Base-by-base conservation (phyloP, 768 basidiomycete genomes). In the Panellus pusillus region DNA sequence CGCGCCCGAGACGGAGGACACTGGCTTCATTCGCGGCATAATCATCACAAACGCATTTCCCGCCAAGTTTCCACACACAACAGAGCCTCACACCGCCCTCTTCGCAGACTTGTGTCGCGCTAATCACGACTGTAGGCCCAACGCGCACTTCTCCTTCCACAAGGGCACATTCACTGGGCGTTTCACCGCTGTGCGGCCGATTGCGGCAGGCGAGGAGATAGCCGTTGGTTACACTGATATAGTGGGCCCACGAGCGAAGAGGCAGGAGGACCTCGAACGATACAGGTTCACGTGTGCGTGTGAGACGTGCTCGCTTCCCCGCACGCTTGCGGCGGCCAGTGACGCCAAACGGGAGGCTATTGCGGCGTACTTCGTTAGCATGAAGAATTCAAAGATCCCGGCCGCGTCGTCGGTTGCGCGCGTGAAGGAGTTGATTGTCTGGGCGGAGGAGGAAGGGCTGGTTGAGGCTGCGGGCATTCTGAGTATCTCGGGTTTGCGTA, bases 41-140 rank as follows among this genome's bases (percentile, higher is more conserved):
- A 12, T 57, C 31, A 51, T 56, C 35, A 57, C 59, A 24, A 61
- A 61, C 39, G 54, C 55, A 27, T 47, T 61, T 32, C 27, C 31
- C 19, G 44, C 47, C 8, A 39, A 18, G 29, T 0, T 57, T 17
- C 47, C 55, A 11, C 35, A 56, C 28, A 20, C 18, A 9, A 9
- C 20, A 17, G 15, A 28, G 24, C 52, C 6, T 11, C 50, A 18
- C 50, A 11, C 39, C 32, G 50, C 44, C 47, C 51, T 60, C 40
- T 61, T 57, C 46, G 39, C 51, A 13, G 3, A 17, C 7, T 42
- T 61, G n/a, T 54, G 59, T 45, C 47, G 55, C 35, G 50, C 55
- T 24, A 61, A 61, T 48, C 59, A 61, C 49, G 55, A 35, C 39
- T 61, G 59, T 37, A 18, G 40, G 1, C 59, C 59, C 5, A 61